Evolutionary conservation across 495 filamentous ascomycete species (phyloP), one percentile per base, ranked within the genome.

Genomic region (Trichoderma asperelloides): DNA sequence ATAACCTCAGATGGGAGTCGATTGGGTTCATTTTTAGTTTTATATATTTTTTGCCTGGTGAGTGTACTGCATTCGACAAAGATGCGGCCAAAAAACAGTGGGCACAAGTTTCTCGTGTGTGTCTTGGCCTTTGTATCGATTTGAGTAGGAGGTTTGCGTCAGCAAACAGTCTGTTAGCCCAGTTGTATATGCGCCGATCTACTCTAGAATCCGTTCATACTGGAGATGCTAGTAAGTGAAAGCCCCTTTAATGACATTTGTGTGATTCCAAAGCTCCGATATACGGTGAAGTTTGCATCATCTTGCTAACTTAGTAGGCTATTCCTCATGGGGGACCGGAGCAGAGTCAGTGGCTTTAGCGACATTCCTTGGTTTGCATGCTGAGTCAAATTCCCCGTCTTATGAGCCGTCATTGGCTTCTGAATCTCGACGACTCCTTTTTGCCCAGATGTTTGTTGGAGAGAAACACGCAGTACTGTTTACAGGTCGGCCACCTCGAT

Each of bases 331-430:
- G 86, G 77, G 84, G 43, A 74, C 78, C 27, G 77, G 84, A 13
- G 79, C 82, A 39, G 82, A 86, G 57, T 67, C 85, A 1, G 70
- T 82, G 15, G 77, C 81, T 13, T 81, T 85, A 0, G 72, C 85
- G n/a, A 83, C 84, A 37, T 83, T 84, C 27, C 77, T 85, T 21
- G 86, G 86, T 16, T 74, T 88, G 2, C 87, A 89, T 70, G 80
- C 84, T 70, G 81, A 84, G 9, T 23, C 67, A 3, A 62, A 41
- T 1, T 18, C 30, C 12, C 27, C 23, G 6, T 43, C 63, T 9
- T 68, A 68, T 33, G 60, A 23, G 21, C 67, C 67, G 7, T 62
- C 67, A 18, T 25, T 60, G 33, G 45, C 67, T 15, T 68, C 63
- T n/a, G 67, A 68, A 43, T 21, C 45, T 13, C 37, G 71, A 62